phyloP scores from a whole-genome alignment of 306 rosid genomes.

The Gillenia trifoliata region DNA sequence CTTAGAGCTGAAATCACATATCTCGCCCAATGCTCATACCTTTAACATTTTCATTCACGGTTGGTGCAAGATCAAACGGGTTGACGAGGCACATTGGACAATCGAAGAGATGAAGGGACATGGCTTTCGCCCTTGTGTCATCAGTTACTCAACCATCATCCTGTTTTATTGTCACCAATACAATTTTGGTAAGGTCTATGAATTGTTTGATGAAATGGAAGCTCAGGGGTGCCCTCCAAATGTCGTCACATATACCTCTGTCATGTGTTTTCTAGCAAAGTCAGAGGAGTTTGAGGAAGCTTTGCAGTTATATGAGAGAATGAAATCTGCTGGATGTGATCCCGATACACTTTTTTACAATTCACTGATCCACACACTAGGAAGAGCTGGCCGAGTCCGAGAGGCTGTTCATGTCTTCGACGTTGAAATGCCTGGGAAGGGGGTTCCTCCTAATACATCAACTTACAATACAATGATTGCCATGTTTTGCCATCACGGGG shows the following conservation, averaged over 20 bases:
- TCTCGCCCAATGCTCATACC: constrained; percentile 64
- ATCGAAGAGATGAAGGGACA: constrained; percentile 88
- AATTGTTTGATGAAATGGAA: constrained; percentile 86
- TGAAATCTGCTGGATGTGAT: constrained; percentile 52
- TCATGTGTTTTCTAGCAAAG: constrained; percentile 62
- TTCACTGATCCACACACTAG: constrained; percentile 60
- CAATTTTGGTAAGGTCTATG: constrained; percentile 50
- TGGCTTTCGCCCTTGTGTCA: constrained; percentile 62
- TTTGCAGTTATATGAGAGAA: constrained; percentile 44
- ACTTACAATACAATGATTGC: constrained; percentile 79
- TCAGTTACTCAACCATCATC: constrained; percentile 71
- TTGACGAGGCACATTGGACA: constrained; percentile 90
- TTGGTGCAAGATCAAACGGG: constrained; percentile 72
- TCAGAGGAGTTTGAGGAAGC: constrained; percentile 62
- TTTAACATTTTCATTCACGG: constrained; percentile 84
- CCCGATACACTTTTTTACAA: constrained; percentile 71
- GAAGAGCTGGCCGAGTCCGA: constrained; percentile 55
- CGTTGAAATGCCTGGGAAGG: constrained; percentile 50
- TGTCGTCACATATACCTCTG: constrained; percentile 62
- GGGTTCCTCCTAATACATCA: constrained; percentile 56
- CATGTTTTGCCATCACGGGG: constrained; percentile 56
- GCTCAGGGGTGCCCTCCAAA: constrained; percentile 58
- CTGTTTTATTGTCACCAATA: constrained; percentile 48
- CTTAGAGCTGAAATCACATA: constrained; percentile 58
- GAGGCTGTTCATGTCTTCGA: constrained; percentile 53